phyloP scores from a whole-genome alignment of 257 asterid species.

The Lycium barbarum region DNA sequence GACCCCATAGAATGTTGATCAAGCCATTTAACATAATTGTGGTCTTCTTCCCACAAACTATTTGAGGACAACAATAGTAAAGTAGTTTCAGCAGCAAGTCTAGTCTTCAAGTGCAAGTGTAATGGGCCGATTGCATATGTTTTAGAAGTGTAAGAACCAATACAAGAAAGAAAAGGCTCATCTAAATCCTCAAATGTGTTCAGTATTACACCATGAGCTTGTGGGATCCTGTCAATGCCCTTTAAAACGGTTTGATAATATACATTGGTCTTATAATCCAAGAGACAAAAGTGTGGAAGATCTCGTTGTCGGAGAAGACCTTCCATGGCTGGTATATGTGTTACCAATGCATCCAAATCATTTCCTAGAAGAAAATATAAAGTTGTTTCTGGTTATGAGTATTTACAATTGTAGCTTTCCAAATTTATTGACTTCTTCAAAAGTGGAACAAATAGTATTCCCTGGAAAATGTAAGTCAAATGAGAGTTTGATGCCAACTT shows the following conservation, averaged over 20 bases:
- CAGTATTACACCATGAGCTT: constrained; percentile 40
- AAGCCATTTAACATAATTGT: constrained; percentile 39
- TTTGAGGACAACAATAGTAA: background rate
- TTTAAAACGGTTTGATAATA: background rate
- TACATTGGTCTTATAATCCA: constrained; percentile 28
- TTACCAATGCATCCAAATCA: constrained; percentile 21
- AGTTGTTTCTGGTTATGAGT: background rate
- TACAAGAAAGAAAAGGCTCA: constrained; percentile 31
- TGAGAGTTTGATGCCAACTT: background rate
- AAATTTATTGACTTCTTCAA: background rate
- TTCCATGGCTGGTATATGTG: constrained; percentile 42
- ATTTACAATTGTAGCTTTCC: background rate
- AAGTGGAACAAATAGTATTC: too few relatives aligned
- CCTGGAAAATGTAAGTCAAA: background rate
- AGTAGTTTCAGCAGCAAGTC: background rate
- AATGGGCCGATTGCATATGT: constrained; percentile 44
- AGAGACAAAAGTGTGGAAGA: constrained; percentile 40
- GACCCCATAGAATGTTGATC: constrained; percentile 37
- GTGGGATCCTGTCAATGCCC: constrained; percentile 27
- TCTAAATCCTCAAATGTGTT: constrained; percentile 26
- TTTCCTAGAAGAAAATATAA: background rate
- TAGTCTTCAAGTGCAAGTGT: constrained; percentile 34
- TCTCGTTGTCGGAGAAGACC: constrained; percentile 43
- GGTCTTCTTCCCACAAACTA: constrained; percentile 38
- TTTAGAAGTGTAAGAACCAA: constrained; percentile 36